Conservation (phyloP, 2,329 filamentous ascomycete genomes). For the Ceratocystis huliohia region DNA sequence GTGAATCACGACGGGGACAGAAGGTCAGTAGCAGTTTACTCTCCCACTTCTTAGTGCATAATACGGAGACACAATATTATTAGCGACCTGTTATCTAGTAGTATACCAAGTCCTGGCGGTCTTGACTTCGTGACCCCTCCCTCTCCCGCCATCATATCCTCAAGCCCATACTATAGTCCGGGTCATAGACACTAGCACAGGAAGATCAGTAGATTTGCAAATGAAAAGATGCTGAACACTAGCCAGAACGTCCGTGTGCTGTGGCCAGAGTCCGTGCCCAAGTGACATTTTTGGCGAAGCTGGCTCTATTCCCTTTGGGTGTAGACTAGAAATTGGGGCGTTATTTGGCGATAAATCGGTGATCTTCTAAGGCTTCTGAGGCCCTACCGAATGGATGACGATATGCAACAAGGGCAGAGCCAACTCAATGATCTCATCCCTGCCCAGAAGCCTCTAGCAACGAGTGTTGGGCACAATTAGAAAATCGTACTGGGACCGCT, state of each 20-base stretch:
- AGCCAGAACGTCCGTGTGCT: not conserved
- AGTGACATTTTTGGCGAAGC: not conserved
- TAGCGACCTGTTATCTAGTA: too few relatives aligned
- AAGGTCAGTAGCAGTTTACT: not conserved
- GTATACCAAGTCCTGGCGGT: too few relatives aligned
- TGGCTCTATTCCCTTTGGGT: not conserved
- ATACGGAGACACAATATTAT: too few relatives aligned
- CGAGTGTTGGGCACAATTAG: not conserved
- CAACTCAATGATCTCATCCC: not conserved
- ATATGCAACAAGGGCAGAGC: too few relatives aligned
- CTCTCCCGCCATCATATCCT: too few relatives aligned
- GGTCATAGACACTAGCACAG: not conserved
- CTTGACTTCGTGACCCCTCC: too few relatives aligned
- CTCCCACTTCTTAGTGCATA: not conserved
- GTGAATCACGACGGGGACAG: not conserved
- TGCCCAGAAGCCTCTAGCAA: not conserved
- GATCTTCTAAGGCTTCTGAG: too few relatives aligned
- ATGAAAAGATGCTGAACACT: not conserved
- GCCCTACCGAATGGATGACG: too few relatives aligned
- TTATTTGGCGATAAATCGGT: not conserved
- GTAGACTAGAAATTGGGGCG: not conserved
- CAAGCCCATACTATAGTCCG: not conserved
- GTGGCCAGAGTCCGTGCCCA: not conserved
- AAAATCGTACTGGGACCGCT: not conserved
- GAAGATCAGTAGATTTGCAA: not conserved